Base-by-base conservation (phyloP, 441 rosid genomes). In the Croton laevigatus region DNA sequence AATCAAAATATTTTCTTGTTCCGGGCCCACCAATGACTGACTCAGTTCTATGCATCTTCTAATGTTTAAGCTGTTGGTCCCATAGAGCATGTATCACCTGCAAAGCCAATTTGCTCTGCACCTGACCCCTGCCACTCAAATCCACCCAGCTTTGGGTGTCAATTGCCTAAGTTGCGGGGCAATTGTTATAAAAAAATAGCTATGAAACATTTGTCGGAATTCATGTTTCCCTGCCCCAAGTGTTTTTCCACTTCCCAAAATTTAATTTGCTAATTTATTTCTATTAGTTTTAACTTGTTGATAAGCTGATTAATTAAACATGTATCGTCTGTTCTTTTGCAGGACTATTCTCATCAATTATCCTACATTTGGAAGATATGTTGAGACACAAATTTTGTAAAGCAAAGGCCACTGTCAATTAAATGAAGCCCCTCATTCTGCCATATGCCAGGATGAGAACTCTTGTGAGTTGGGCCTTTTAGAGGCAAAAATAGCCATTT, bases 271-370 rank as follows among this genome's bases (percentile, higher is more conserved):
- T 19, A 45, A 12, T 20, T 16, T 16, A 51, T 17, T 4, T 62
- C n/a, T 23, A 12, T 23, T 54, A 58, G 34, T 17, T 19, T 23
- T 54, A 58, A 46, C 17, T 19, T 57, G 32, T 58, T 23, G 7
- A 54, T 34, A 40, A 27, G n/a, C 55, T 54, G 57, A 42, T 70
- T n/a, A 1, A 4, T 38, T 45, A 59, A 68, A 7, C 42, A 44
- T 34, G 70, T 16, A 32, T 32, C 52, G 64, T 6, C 66, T 65
- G 8, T 73, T 66, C 32, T 59, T 76, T 70, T 72, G 81, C 90
- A 94, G 93, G 90, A 73, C 62, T 79, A 53, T 87, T 90, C 77
- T 75, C 89, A 27, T 64, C 78, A 12, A 74, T 84, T 66, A 80
- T 94, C 52, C 83, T 81, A 64, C 81, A 57, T 48, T 73, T 89